phyloP scores from a whole-genome alignment of 768 basidiomycete species.

The Leccinum variicolor region DNA sequence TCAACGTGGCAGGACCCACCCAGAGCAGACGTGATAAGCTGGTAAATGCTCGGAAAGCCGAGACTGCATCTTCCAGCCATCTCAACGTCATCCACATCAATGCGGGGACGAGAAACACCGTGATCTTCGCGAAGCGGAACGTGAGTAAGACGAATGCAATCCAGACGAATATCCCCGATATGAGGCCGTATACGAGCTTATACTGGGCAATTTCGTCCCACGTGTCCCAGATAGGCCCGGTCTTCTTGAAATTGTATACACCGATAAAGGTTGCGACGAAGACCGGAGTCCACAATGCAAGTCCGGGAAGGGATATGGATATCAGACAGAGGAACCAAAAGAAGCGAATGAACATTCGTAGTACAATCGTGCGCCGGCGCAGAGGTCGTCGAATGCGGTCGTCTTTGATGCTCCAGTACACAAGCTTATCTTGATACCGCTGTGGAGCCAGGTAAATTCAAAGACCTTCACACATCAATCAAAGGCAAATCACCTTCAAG shows the following conservation, averaged over 20 bases:
- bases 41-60: slow-evolving; percentile 72
- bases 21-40: slow-evolving; percentile 59
- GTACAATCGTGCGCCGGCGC: slow-evolving; percentile 49
- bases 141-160: slow-evolving; percentile 50
- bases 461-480: background rate
- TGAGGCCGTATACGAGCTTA: slow-evolving; percentile 79
- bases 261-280: slow-evolving; percentile 68
- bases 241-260: slow-evolving; percentile 74
- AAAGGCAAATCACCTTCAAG: slow-evolving; percentile 48
- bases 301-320: slow-evolving; percentile 67
- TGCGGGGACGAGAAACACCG: slow-evolving; percentile 58
- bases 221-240: slow-evolving; percentile 79
- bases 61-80: slow-evolving; percentile 83
- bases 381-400: slow-evolving; percentile 76
- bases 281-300: slow-evolving; percentile 79
- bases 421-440: slow-evolving; percentile 74
- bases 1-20: slow-evolving; percentile 57
- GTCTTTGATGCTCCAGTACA: slow-evolving; percentile 72
- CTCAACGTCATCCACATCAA: slow-evolving; percentile 89
- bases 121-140: slow-evolving; percentile 57
- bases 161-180: slow-evolving; percentile 73
- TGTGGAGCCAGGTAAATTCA: slow-evolving; percentile 25
- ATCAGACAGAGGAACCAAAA: slow-evolving; percentile 62
- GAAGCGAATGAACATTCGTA: slow-evolving; percentile 64
- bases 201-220: slow-evolving; percentile 91